Base-by-base conservation (phyloP, 2,329 filamentous ascomycete genomes). In the Cryoendolithus antarcticus region DNA sequence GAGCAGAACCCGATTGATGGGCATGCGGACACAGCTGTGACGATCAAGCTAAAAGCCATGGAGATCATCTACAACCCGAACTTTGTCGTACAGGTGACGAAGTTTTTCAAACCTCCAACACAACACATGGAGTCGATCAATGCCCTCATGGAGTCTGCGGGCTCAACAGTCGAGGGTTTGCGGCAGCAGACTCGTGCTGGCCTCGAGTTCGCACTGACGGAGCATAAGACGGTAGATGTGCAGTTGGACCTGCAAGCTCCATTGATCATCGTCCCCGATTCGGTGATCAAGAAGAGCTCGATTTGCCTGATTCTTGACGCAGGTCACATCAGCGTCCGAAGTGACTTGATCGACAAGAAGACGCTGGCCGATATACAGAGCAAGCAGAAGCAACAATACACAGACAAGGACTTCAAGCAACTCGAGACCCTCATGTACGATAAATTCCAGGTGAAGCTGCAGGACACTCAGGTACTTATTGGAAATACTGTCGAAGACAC, bases 41-140 rank as follows among this genome's bases (percentile, higher is more conserved):
- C 80, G 2, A 80, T 89, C 52, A 95, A 93, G 60, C 66, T 98
- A 49, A 95, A 93, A 60, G 91, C 88, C 33, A 80, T 98, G 49
- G 93, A 98, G 59, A 82, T 99, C 39, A 86, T 98, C 15, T 98
- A 94, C 74, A 99, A 98, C 52, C 91, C 93, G 1, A 84, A 80
- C 47, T 93, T 96, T 49, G 72, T 96, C 0, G 78, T 94, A 4
- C 88, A 91, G 35, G 77, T 96, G 30, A 85, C 81, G 38, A 86
- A 86, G 50, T 99, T 98, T 66, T 98, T 99, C 68, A 82, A 89
- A 46, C 91, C 91, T 1, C 93, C 91, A 0, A 88, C 95, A 59
- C 75, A 88, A 37, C 93, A 98, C 57, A 95, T 98, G 88, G 91
- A 98, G 57, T 98, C 91, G 7, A 95, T 99, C 50, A 82, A 79